Evolutionary conservation across 2,329 filamentous ascomycete genomes (phyloP), one percentile per base, ranked within the genome.

Genomic region (Epichloe gansuensis): DNA sequence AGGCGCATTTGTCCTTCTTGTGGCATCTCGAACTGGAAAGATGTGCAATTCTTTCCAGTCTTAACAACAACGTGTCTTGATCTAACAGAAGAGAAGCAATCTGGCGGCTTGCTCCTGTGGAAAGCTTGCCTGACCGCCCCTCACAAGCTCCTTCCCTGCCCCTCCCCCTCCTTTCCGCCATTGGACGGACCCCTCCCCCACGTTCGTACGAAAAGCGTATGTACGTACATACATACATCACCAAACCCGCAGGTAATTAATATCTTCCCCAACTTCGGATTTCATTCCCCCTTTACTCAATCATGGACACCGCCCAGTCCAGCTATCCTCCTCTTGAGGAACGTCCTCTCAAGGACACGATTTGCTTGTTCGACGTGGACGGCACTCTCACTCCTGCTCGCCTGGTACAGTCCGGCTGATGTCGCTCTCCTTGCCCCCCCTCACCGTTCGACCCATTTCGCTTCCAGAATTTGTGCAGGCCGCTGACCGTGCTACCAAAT

Each of bases 301-400:
- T 55, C 56, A 78, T 77, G 74, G 68, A 68, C 57, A 58, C 64
- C 50, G 54, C 63, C 49, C 60, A 59, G 35, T 66, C 71, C 58
- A 60, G 40, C 27, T 87, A 84, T 71, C 85, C 89, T 52, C 80
- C 89, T 56, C 81, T 97, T 59, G 79, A 84, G 67, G 77, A 91
- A 63, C 88, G 93, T 60, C 87, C 88, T 43, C 73, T 96, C 69
- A 88, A 90, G 74, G 89, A 93, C 77, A 97, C 91, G 58, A 87
- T 98, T 70, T 84, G 82, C 64, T 84, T 98, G 57, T 98, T 98
- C 71, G 93, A 98, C 71, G 93, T 98, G 55, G 93, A 98, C 68
- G 87, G 81, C 64, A 96, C 93, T 34, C 80, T 98, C 60, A 93
- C 89, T 15, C 85, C 82, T 42, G 84, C 93, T 45, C 82, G 93